Evolutionary conservation across 371 early-diverging fungal species (phyloP), one percentile per base, ranked within the genome.

Genomic region (Circinella umbellata): DNA sequence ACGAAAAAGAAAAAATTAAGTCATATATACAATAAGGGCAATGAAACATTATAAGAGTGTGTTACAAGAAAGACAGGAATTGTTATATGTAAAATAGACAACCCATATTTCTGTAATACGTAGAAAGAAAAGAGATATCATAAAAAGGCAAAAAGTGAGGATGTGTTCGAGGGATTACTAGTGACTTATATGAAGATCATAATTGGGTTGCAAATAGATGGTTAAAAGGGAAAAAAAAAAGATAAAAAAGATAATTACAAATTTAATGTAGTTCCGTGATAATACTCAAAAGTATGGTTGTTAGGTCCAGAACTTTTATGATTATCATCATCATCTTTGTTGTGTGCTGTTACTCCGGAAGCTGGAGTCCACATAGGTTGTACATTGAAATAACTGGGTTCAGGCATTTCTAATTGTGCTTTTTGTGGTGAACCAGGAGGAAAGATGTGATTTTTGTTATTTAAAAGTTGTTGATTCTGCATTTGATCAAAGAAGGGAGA

Each of bases 341-440:
- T n/a, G 18, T 34, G 34, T 11, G 57, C 4, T 11, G 20, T 8
- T n/a, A 57, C n/a, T 1, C 51, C 51, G 15, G 57, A 57, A 57
- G 57, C 57, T 53, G 53, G 6, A 34, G 57, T 17, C 57, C 57
- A 57, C 57, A 57, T 57, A 7, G 57, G 57, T n/a, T 57, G 57
- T 34, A 57, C 35, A n/a, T 34, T 57, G 35, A 17, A 57, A 34
- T 11, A 57, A 34, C 27, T 57, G 1, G n/a, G 57, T 34, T 34
- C 57, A 9, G 57, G 35, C 20, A 57, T 57, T 34, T 57, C 34
- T 27, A 34, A 34, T 34, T 34, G 57, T 10, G 27, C 57, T n/a
- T 57, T 57, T 57, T 57, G 57, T 34, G 57, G 57, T 5, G 57
- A 18, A 13, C 57, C 57, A 13, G 57, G 18, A 57, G 51, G 51